These are phyloP conservation scores for Leccinum barrowsii DNA, from an alignment of 768 basidiomycete genomes.

Conservation along the genomic window DNA sequence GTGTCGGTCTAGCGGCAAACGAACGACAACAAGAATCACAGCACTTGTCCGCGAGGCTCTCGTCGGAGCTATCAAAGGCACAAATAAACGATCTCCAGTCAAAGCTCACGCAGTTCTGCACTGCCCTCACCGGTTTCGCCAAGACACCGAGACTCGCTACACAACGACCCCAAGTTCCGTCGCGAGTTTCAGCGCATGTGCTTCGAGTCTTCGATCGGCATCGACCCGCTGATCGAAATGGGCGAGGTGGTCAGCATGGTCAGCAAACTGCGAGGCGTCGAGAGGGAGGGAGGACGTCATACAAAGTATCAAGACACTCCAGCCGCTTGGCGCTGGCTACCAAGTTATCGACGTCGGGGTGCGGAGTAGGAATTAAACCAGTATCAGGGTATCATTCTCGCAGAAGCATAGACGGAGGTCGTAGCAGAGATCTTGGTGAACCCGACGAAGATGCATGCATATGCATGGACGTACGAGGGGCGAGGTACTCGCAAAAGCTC, in stretches of 20 bases:
- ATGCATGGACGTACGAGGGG: too few species aligned
- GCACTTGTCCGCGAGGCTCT: neutral
- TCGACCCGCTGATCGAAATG: constrained; percentile 65
- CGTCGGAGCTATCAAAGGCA: neutral
- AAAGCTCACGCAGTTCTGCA: neutral
- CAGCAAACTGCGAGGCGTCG: constrained; percentile 67
- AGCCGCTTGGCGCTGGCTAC: constrained; percentile 90
- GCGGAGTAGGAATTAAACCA: constrained; percentile 82
- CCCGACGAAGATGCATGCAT: too few species aligned
- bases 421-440: too few species aligned
- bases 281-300: constrained; percentile 75
- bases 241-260: constrained; percentile 79
- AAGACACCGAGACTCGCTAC: neutral
- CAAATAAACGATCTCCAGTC: neutral
- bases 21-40: neutral
- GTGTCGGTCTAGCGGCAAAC: neutral
- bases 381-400: constrained; percentile 81
- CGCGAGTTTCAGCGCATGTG: neutral
- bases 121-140: neutral
- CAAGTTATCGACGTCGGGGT: constrained; percentile 79
- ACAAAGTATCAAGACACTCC: constrained; percentile 80
- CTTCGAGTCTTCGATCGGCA: neutral
- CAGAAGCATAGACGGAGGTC: constrained; percentile 56
- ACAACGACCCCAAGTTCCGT: neutral
- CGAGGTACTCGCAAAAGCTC: too few species aligned